Evolutionary conservation across 202 grass and related monocot genomes (phyloP).

Genomic region (Carex sylvatica): DNA sequence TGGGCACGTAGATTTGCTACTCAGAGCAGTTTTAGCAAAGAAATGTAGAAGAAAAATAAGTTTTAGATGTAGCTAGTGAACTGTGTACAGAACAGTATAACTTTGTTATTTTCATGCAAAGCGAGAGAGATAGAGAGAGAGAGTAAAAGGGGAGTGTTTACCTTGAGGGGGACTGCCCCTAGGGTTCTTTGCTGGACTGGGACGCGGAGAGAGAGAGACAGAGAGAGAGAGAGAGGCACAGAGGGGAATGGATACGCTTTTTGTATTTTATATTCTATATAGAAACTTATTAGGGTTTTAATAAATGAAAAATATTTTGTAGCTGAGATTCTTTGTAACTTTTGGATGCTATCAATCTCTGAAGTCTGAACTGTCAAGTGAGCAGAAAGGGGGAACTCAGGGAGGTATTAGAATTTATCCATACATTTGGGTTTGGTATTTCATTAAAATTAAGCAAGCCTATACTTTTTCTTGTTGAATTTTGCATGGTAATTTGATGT

Average conservation of each 20-base stretch:
- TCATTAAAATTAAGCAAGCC: no score
- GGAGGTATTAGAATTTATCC: no score
- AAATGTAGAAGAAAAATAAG: background rate
- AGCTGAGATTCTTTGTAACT: background rate
- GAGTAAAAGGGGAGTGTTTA: constrained; percentile 21
- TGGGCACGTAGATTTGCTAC: background rate
- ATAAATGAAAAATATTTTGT: constrained; percentile 10
- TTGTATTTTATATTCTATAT: constrained; percentile 28
- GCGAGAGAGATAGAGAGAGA: background rate
- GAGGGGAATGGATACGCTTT: constrained; percentile 12
- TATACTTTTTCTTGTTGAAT: no score
- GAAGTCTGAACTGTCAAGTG: no score
- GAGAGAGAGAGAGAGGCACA: background rate
- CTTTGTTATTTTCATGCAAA: background rate
- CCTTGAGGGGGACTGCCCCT: constrained; percentile 47
- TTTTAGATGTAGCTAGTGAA: background rate
- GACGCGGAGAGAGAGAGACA: constrained; percentile 23
- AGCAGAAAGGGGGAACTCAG: no score
- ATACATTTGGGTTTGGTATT: no score
- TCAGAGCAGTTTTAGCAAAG: background rate
- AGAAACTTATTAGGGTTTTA: background rate
- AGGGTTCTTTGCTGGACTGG: constrained; percentile 40
- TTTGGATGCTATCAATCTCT: background rate
- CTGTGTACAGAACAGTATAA: background rate
- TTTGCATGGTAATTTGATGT: no score